Base-by-base conservation (phyloP, 257 asterid genomes). In the Coffea eugenioides region DNA sequence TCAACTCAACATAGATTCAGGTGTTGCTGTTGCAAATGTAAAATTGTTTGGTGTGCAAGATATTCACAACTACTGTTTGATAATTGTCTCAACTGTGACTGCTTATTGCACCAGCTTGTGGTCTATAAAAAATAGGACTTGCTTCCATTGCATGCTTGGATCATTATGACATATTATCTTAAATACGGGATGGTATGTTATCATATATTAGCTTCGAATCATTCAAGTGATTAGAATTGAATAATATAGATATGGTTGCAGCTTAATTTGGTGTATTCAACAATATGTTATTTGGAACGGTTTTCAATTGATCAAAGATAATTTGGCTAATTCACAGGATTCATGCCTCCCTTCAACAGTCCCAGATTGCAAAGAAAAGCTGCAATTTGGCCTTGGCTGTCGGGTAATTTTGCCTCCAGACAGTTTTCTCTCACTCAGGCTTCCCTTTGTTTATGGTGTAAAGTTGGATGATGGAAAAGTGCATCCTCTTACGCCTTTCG, bases 321-420 rank as follows among this genome's bases (percentile, higher is more conserved):
- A 21, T 59, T 49, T 71, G 69, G 66, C 56, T 85, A 75, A 71
- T 82, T 83, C 77, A 75, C 89, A 95, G 98, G 85, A 84, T 79
- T 92, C 95, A 76, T 92, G 97, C 80, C 88, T 95, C 48, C 97
- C 96, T 62, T 84, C 93, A 78, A 84, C 96, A 49, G 71, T 92
- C 85, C 92, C 90, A 80, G 92, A 92, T 82, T 87, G 90, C 81
- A 90, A 91, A 82, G 82, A 83, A 82, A 92, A 91, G 87, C 87
- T 95, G 82, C 93, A 90, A 71, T 96, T 96, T 85, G 84, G 92
- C 88, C 86, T 92, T 89, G 96, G 94, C 78, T 89, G 97, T 80
- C 97, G 82, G 3, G 94, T 92, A 88, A 90, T 91, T 80, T 91
- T 96, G 81, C 98, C 98, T 69, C 96, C 99, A 36, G 99, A 92